phyloP scores from a whole-genome alignment of 331 rosid genomes.

The Quercus lobata region DNA sequence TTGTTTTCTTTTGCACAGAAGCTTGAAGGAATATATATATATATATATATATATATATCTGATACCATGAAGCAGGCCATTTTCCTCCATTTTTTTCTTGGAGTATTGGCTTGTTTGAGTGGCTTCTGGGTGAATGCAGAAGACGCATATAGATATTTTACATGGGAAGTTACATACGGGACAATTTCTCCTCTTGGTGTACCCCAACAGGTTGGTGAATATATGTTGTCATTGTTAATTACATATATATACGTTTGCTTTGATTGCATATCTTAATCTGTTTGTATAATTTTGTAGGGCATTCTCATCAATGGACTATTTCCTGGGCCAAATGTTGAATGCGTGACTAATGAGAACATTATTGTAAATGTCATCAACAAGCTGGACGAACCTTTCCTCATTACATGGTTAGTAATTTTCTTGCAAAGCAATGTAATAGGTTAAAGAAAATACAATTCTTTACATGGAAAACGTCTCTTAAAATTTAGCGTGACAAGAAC shows the following conservation, averaged over 20 bases:
- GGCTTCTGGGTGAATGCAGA: conserved; percentile 51
- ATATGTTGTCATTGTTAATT: neutral
- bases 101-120: conserved; percentile 42
- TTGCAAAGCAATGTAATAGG: neutral
- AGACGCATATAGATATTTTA: conserved; percentile 54
- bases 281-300: conserved; percentile 34
- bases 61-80: conserved; percentile 40
- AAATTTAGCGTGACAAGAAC: too few species aligned
- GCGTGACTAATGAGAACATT: conserved; percentile 73
- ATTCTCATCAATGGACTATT: conserved; percentile 85
- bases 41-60: neutral
- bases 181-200: conserved; percentile 63
- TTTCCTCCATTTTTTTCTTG: conserved; percentile 30
- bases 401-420: conserved; percentile 62
- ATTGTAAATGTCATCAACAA: conserved; percentile 61
- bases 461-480: too few species aligned
- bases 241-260: neutral
- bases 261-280: neutral
- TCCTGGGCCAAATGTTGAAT: conserved; percentile 80
- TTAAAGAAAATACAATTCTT: too few species aligned
- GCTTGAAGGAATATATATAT: neutral
- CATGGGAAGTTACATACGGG: conserved; percentile 66
- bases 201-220: conserved; percentile 55
- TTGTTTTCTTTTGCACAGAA: neutral
- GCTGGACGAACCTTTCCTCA: conserved; percentile 72